Base-by-base conservation (phyloP, 768 basidiomycete species). In the Daedaleopsis sinensis region DNA sequence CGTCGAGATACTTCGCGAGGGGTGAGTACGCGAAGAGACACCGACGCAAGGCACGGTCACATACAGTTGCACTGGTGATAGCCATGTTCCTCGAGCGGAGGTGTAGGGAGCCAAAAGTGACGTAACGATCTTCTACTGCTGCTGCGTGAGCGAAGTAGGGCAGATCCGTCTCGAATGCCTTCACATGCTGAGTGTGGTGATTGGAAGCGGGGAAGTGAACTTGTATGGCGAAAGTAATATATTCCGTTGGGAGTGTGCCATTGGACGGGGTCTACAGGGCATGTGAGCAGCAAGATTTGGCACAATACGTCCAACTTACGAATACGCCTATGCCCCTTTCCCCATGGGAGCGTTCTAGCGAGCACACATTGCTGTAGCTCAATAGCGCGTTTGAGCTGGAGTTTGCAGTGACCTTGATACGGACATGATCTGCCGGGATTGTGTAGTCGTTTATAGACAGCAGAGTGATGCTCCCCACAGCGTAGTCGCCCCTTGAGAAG, bases 1-100 rank as follows among this genome's bases (percentile, higher is more conserved):
- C 73, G n/a, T 66, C 66, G 46, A 80, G 54, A 35, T 73, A 73
- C 82, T 82, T 54, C 21, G 15, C 4, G 15, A 21, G 18, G 11
- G 10, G 23, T n/a, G 16, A 37, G 44, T 15, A 48, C 16, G 7
- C 5, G 18, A 12, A 23, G 47, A 24, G 11, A 42, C 7, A 9
- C 13, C 15, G 13, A n/a, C 1, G 23, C 13, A n/a, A 1, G 4
- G 4, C 16, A 5, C 13, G 11, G 19, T 5, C 12, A 49, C 47
- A 46, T 55, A 7, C 35, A 65, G 57, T 9, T 50, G 27, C 53
- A 21, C n/a, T 38, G 27, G 50, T 37, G 5, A 65, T 55, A 8
- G 23, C 43, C 36, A 37, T 37, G 19, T 58, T 54, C 4, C 19
- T 15, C 5, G 64, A 58, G 1, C 27, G 42, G 1, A 65, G 52